A percentile compares a stretch with the other conserved stretches of the same genome.
Evolutionary conservation across 352 stramenopile species (phyloP).

Genomic region (Blastocystis sp.): DNA sequence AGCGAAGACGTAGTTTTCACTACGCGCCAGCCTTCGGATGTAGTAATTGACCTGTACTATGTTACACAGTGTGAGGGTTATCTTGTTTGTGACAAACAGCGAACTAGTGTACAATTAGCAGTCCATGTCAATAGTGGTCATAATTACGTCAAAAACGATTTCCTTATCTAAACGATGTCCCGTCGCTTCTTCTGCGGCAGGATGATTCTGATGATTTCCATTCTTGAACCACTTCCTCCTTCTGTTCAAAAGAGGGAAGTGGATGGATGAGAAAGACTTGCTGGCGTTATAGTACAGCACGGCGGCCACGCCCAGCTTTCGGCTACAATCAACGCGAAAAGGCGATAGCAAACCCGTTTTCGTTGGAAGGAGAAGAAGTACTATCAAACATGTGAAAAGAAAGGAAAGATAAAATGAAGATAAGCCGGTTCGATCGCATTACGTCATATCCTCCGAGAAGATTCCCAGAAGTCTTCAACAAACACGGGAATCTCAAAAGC

Average conservation of each 20-base stretch:
- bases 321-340: too few species aligned
- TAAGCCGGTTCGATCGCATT: background rate
- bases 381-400: constrained; percentile 9
- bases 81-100: constrained; percentile 54
- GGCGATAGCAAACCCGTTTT: too few species aligned
- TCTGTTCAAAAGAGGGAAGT: too few species aligned
- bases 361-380: background rate
- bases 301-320: too few species aligned
- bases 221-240: too few species aligned
- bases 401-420: constrained; percentile 47
- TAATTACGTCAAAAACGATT: constrained; percentile 61
- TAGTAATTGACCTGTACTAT: background rate
- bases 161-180: constrained; percentile 19
- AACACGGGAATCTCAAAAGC: constrained; percentile 33
- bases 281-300: too few species aligned
- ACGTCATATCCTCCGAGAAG: constrained; percentile 4
- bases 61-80: background rate
- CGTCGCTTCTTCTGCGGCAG: background rate
- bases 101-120: constrained; percentile 2
- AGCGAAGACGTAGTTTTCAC: background rate
- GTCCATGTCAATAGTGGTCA: constrained; percentile 63
- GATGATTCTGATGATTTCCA: too few species aligned
- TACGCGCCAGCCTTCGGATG: background rate
- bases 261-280: background rate
- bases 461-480: constrained; percentile 1